Evolutionary conservation across 2,329 filamentous ascomycete genomes (phyloP), one percentile per base, ranked within the genome.

Genomic region (Coleophoma eucalyptorum): DNA sequence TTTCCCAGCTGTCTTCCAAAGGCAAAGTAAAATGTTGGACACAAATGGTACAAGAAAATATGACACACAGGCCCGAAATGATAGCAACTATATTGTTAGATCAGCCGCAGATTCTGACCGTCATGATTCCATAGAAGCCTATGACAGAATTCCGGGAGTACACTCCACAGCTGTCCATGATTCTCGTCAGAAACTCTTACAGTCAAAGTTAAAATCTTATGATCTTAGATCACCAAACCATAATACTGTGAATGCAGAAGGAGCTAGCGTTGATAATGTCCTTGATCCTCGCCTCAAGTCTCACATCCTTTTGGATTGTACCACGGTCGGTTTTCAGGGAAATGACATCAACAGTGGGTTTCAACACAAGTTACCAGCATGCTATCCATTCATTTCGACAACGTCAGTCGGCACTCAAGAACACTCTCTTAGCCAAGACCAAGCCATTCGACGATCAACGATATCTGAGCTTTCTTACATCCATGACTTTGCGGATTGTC

Each of bases 401-500:
- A 3, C 35, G 6, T 12, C 35, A n/a, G 35, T 38, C 35, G 16
- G 35, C 6, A 18, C 13, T 12, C 16, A 38, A 15, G 15, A 38
- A 11, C 35, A 38, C 16, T 38, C 35, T 5, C 35, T 38, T n/a
- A 38, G 35, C 16, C 35, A 38, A 38, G 35, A 38, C 16, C 35
- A 15, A n/a, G 35, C 13, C 16, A 38, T 38, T 18, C 35, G 18
- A 37, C 5, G 5, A 26, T 19, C 38, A 44, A 40, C 47, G 16
- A 18, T 13, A 18, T 12, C 46, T 53, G 55, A 62, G 13, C 47
- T 60, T 10, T 60, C 60, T 15, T 61, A 62, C 20, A 50, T 59
- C 21, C 61, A 63, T 51, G 58, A 62, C 20, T 61, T 59, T 34
- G 54, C 50, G 13, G 56, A 61, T 21, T 62, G 50, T 47, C 58